Evolutionary conservation across 345 rosid genomes (phyloP), one percentile per base, ranked within the genome.

Genomic region (Geranium rotundifolium): DNA sequence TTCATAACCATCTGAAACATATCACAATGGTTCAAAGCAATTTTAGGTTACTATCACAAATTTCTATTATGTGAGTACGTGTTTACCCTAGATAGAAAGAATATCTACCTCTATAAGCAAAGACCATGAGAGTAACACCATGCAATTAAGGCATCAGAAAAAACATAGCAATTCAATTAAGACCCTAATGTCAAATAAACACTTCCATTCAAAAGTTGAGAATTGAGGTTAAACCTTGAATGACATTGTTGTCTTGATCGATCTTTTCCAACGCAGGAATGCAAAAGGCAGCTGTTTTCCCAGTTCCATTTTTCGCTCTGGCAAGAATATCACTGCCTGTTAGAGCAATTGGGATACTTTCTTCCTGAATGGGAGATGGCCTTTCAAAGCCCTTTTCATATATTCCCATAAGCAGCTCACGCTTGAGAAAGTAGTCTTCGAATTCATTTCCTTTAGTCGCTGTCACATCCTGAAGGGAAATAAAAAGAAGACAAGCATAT

Each of bases 301-400:
- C 99, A 12, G 99, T 95, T n/a, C 99, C 99, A 75, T 95, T 90
- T 79, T 95, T 95, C 23, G 99, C 97, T 86, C 99, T 86, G 67
- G 99, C 99, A 69, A 95, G 96, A 79, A 95, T 90, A 74, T 95
- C 99, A 66, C 99, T 85, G 60, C 99, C 99, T 30, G 97, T 90
- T 73, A 95, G 82, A 68, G 99, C 99, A 80, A 95, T 90, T 19
- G 99, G 99, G 76, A 95, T 95, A 73, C 99, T 95, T 83, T 95
- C 99, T 84, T 95, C 99, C 71, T 95, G 99, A 69, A 95, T 90
- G 6, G 99, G 99, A 66, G 99, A 95, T 34, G 99, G 99, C 69
- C 95, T 84, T 81, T 95, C 97, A 72, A 95, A 95, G 23, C 99
- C 99, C 75, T 95, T 95, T 77, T 95, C 99, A 63, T 88, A 95